Conservation (phyloP, 129 eudicot species). For the Saposhnikovia divaricata region DNA sequence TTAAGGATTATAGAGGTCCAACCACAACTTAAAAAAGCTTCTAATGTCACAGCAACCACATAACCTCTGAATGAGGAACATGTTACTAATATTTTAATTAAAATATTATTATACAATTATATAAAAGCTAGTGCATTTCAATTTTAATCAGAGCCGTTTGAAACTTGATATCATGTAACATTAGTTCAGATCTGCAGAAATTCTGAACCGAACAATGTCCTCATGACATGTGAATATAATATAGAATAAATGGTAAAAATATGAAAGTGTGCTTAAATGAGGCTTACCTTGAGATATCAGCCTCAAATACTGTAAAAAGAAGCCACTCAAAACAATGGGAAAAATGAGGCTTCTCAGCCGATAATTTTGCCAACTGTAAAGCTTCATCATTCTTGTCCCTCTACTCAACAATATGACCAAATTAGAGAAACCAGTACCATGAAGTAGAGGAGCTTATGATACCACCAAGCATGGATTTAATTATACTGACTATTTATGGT, state of each 20-base stretch:
- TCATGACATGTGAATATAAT: not conserved
- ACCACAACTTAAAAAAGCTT: not conserved
- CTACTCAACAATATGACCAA: constrained; percentile 23
- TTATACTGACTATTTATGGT: not conserved
- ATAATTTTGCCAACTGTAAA: constrained; percentile 72
- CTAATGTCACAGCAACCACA: not conserved
- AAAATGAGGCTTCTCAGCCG: constrained; percentile 97
- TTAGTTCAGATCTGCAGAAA: not conserved
- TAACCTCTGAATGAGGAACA: not conserved
- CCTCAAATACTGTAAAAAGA: constrained; percentile 97
- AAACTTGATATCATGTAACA: not conserved
- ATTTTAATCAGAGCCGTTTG: too few species aligned
- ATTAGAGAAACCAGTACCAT: not conserved
- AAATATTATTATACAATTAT: too few species aligned
- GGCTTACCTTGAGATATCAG: constrained; percentile 84
- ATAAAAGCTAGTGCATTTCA: too few species aligned
- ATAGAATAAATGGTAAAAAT: not conserved
- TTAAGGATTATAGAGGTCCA: not conserved
- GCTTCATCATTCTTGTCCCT: constrained; percentile 95
- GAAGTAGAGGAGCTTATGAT: too few species aligned
- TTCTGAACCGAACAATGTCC: not conserved
- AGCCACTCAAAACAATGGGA: constrained; percentile 99
- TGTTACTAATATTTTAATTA: too few species aligned
- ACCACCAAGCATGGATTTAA: not conserved
- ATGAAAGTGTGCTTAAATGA: not conserved